phyloP scores from a whole-genome alignment of 768 basidiomycete genomes.

The Hebeloma cylindrosporum region DNA sequence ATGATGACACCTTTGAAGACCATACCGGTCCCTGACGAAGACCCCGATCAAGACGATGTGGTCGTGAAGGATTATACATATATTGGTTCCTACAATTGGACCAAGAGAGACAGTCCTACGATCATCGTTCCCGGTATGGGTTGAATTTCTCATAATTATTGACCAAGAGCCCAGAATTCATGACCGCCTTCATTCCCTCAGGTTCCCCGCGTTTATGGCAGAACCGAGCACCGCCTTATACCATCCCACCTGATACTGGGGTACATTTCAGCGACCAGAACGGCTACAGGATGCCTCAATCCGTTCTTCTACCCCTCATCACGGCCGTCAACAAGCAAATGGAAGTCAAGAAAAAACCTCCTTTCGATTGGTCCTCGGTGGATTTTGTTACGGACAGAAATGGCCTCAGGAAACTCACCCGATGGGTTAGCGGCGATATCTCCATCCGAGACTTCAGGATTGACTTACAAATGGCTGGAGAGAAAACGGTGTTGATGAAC shows the following conservation, averaged over 20 bases:
- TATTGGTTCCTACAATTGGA: constrained; percentile 62
- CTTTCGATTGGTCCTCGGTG: constrained; percentile 43
- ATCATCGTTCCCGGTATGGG: constrained; percentile 53
- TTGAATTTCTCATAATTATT: no score
- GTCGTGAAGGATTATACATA: constrained; percentile 25
- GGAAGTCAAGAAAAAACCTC: constrained; percentile 29
- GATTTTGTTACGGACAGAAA: constrained; percentile 67
- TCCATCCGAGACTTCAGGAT: constrained; percentile 60
- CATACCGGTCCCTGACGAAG: constrained; percentile 21
- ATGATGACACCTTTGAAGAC: constrained; percentile 26
- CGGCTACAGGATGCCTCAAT: constrained; percentile 40
- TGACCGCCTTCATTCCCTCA: constrained; percentile 23
- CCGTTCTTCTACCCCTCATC: constrained; percentile 53
- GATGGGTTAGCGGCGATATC: constrained; percentile 49
- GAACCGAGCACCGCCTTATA: constrained; percentile 46
- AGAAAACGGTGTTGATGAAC: constrained; percentile 58
- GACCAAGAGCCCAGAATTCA: no score
- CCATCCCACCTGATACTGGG: constrained; percentile 55
- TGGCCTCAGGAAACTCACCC: constrained; percentile 58
- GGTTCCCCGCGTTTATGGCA: constrained; percentile 63
- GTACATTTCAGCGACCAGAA: constrained; percentile 57
- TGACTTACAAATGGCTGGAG: constrained; percentile 62
- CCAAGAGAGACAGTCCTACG: constrained; percentile 39
- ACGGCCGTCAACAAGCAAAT: constrained; percentile 50
- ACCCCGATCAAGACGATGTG: constrained; percentile 29